Evolutionary conservation across 2,329 filamentous ascomycete species (phyloP), one percentile per base, ranked within the genome.

Genomic region (Epicoccum nigrum): DNA sequence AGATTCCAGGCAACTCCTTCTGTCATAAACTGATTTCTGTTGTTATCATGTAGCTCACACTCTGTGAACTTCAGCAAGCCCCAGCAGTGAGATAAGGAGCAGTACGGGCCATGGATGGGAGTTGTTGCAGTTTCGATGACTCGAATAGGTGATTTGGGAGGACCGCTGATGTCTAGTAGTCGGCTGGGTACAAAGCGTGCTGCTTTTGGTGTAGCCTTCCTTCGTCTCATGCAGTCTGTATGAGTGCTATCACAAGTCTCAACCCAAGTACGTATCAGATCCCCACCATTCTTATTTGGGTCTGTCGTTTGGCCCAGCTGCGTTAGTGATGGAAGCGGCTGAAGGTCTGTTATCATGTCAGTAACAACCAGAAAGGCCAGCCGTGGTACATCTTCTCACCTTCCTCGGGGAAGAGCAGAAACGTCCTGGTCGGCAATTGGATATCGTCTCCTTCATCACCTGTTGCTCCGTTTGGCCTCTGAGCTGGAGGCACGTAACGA

Each of bases 41-140:
- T 59, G 7, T 53, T 25, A 3, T 23, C n/a, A 2, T 6, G 52
- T 6, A 64, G 41, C 6, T 45, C 34, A 2, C 5, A 7, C 5
- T 7, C 11, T 11, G 54, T 19, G 23, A 63, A 59, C 6, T 46
- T 9, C 13, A 33, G 43, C n/a, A 32, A n/a, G 6, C 64, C 65
- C 65, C 64, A 68, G 42, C 59, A 66, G 32, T 67, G 65, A 1
- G 44, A 54, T 2, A 67, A 37, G 2, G 65, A 53, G 3, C 41
- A 54, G 21, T 68, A 68, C 5, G 59, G 59, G 1, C 59, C 56
- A n/a, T 51, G 38, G 11, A 65, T 49, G 2, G 35, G 19, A 1
- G 30, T 51, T 9, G 12, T 40, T 7, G 33, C 41, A 3, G 60
- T 67, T 13, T 67, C 54, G 4, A 67, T 44, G 0, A 68, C 48